These are phyloP conservation scores for Hypoxylon perforatum DNA, from an alignment of 495 filamentous ascomycete species.

Conservation along the genomic window DNA sequence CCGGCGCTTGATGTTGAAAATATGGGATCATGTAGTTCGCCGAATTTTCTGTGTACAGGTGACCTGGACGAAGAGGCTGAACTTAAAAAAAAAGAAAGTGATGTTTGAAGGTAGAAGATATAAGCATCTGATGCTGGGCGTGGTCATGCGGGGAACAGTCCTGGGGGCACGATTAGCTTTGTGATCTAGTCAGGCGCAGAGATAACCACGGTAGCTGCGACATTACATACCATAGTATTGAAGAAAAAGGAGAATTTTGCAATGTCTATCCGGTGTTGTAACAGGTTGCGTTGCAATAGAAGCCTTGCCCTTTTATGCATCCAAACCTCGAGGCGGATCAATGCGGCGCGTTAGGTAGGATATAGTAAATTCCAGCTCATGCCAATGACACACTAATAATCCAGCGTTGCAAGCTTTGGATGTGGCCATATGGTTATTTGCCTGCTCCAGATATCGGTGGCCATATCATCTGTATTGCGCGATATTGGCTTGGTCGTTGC, in stretches of 20 bases:
- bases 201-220: background rate
- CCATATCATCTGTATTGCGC: conserved; percentile 7
- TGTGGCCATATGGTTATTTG: background rate
- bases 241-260: background rate
- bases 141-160: background rate
- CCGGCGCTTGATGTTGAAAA: background rate
- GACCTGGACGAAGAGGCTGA: too few species aligned
- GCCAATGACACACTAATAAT: background rate
- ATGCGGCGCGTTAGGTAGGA: background rate
- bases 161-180: background rate
- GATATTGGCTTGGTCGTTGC: conserved; percentile 8
- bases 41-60: too few species aligned
- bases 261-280: too few species aligned
- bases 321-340: background rate
- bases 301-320: conserved; percentile 2
- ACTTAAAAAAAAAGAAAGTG: too few species aligned
- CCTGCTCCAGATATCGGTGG: background rate
- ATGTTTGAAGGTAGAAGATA: background rate
- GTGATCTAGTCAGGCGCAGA: background rate
- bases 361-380: background rate
- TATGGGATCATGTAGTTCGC: too few species aligned
- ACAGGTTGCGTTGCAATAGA: background rate
- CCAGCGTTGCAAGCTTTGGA: background rate
- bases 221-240: background rate
- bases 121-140: background rate